Base-by-base conservation (phyloP, 495 filamentous ascomycete species). In the Tetracladium setigerum region DNA sequence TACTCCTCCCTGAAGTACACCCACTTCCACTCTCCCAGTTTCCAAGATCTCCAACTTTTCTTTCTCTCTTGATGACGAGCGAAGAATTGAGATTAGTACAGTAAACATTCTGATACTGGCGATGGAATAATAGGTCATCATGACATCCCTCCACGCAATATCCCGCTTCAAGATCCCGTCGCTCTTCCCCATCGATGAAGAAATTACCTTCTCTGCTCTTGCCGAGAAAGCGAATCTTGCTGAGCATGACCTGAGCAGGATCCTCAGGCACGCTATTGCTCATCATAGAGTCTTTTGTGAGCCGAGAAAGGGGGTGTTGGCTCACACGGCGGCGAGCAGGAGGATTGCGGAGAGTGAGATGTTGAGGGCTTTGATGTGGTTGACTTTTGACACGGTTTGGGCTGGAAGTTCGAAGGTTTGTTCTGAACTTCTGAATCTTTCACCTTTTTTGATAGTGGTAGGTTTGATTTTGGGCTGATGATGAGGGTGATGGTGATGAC, bases 241-340 rank as follows among this genome's bases (percentile, higher is more conserved):
- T 3, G 52, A 59, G 14, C 16, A 17, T 8, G 47, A 59, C 24
- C 18, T 60, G 5, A 34, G 50, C 8, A 53, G 58, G 5, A 44
- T 65, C 1, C 12, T 65, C 5, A 58, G 62, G 0, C 57, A 49
- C 19, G 58, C 60, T 13, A 57, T 56, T 14, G 39, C 39, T 11
- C 36, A 49, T 35, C 53, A 62, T 40, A 50, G 49, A 1, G 44
- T 61, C 18, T 65, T 65, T 41, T 24, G 16, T 10, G 56, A 59
- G 43, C 44, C 45, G 33, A n/a, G 38, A 13, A 36, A 46, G 13
- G 56, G 56, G 5, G 35, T 24, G 19, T 48, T 59, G 11, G 32
- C 53, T 5, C 56, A 59, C 37, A 55, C 47, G 12, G 56, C 53
- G 13, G 53, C 56, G 2, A 27, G 45, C 1, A 49, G 37, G 30